phyloP scores from a whole-genome alignment of 805 yeast species.

The Barnettozyma salicaria region DNA sequence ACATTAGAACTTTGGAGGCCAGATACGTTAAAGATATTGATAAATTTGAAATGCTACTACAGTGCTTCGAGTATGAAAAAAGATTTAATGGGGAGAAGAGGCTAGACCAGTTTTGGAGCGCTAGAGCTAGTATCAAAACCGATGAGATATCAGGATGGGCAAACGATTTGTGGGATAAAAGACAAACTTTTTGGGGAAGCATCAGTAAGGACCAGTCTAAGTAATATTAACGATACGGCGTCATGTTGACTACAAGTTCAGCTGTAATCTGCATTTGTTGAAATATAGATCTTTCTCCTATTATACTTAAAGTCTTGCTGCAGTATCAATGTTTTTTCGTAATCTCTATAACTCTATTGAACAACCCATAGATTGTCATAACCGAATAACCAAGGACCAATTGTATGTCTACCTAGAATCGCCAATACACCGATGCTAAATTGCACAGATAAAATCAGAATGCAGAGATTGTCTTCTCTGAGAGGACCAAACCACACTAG shows the following conservation, averaged over 20 bases:
- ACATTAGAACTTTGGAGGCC: constrained; percentile 75
- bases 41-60: constrained; percentile 79
- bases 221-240: too few species aligned
- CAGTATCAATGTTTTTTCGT: too few species aligned
- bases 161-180: constrained; percentile 46
- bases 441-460: constrained; percentile 54
- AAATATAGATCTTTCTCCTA: background rate
- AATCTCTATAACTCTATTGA: constrained; percentile 14
- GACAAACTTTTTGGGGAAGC: constrained; percentile 37
- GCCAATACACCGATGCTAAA: constrained; percentile 60
- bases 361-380: constrained; percentile 64
- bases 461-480: constrained; percentile 74
- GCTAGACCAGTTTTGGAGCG: constrained; percentile 63
- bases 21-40: constrained; percentile 90
- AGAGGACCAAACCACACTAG: constrained; percentile 87
- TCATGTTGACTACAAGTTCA: too few species aligned
- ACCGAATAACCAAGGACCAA: constrained; percentile 85
- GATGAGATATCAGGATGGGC: constrained; percentile 66
- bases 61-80: constrained; percentile 81
- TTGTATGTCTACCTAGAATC: constrained; percentile 67
- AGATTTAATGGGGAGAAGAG: constrained; percentile 48
- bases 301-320: too few species aligned
- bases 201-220: too few species aligned
- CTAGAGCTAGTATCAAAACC: constrained; percentile 59
- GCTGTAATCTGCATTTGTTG: constrained; percentile 7